Conservation (phyloP, 2,329 filamentous ascomycete species). For the Phaeomoniella chlamydospora region DNA sequence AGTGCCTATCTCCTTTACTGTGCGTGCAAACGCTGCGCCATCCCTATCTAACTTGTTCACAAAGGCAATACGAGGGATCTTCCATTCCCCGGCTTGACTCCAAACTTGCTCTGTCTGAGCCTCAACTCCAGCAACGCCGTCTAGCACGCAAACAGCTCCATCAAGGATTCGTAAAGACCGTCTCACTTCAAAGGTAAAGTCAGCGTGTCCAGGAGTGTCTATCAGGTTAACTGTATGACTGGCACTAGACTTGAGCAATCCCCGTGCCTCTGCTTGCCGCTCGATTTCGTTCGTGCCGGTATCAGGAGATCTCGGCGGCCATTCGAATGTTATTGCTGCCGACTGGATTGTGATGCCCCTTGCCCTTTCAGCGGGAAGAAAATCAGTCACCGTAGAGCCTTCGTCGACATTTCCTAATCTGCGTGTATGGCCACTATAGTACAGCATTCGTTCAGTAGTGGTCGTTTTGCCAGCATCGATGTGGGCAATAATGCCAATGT, state of each 20-base stretch:
- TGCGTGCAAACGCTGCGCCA: slow-evolving; percentile 67
- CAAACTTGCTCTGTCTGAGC: slow-evolving; percentile 96
- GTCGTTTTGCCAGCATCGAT: slow-evolving; percentile 98
- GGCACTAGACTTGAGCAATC: slow-evolving; percentile 34
- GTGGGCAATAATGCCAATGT: slow-evolving; percentile 97
- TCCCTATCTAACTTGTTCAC: slow-evolving; percentile 79
- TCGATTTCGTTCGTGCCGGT: slow-evolving; percentile 7
- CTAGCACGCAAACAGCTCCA: slow-evolving; percentile 82
- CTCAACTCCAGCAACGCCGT: slow-evolving; percentile 86
- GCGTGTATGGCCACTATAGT: slow-evolving; percentile 79
- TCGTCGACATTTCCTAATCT: slow-evolving; percentile 91
- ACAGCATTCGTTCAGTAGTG: slow-evolving; percentile 97
- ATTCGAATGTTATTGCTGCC: slow-evolving; percentile 86
- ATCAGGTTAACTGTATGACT: slow-evolving; percentile 76
- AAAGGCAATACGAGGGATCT: slow-evolving; percentile 68
- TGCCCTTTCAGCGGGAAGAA: slow-evolving; percentile 79
- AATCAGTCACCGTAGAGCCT: slow-evolving; percentile 94
- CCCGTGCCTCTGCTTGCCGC: slow-evolving; percentile 15
- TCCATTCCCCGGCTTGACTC: slow-evolving; percentile 74
- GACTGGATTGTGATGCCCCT: slow-evolving; percentile 96
- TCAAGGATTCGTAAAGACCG: slow-evolving; percentile 79
- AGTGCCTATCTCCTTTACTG: slow-evolving; percentile 71
- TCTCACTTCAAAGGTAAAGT: slow-evolving; percentile 94
- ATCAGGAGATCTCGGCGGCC: slow-evolving; percentile 46
- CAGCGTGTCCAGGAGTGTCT: slow-evolving; percentile 90